Conservation (phyloP, 208 protist genomes). For the Leishmania major region DNA sequence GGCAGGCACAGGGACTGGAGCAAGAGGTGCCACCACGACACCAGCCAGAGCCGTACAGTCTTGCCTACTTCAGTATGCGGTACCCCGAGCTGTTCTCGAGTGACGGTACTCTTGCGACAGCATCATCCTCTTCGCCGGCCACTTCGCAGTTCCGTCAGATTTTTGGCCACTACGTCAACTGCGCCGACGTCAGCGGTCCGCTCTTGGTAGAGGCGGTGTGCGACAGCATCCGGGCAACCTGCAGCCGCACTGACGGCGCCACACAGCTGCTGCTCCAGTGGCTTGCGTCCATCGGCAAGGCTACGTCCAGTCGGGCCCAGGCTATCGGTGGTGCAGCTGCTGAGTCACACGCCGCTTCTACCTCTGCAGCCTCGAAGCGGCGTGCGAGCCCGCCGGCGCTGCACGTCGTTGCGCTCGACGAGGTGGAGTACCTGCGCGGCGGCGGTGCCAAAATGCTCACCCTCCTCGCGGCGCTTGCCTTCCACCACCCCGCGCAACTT, state of each 20-base stretch:
- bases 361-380: not conserved
- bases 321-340: not conserved
- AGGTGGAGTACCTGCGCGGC: constrained; percentile 75
- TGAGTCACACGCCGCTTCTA: not conserved
- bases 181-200: constrained; percentile 59
- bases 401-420: constrained; percentile 78
- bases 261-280: constrained; percentile 36
- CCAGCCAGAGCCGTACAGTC: constrained; percentile 9
- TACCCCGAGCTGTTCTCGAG: constrained; percentile 36
- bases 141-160: constrained; percentile 8
- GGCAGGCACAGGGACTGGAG: not conserved
- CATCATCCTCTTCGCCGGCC: not conserved
- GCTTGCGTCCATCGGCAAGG: constrained; percentile 28
- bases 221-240: constrained; percentile 41
- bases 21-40: not conserved
- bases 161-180: constrained; percentile 85
- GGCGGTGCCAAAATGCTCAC: constrained; percentile 43
- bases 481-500: constrained; percentile 45
- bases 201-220: constrained; percentile 50
- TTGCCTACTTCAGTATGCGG: constrained; percentile 25
- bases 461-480: constrained; percentile 51
- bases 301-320: not conserved
- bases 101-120: not conserved
- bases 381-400: constrained; percentile 24
- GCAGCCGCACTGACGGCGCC: constrained; percentile 36